Base-by-base conservation (phyloP, 2,329 filamentous ascomycete genomes). In the Grosmannia huntii region DNA sequence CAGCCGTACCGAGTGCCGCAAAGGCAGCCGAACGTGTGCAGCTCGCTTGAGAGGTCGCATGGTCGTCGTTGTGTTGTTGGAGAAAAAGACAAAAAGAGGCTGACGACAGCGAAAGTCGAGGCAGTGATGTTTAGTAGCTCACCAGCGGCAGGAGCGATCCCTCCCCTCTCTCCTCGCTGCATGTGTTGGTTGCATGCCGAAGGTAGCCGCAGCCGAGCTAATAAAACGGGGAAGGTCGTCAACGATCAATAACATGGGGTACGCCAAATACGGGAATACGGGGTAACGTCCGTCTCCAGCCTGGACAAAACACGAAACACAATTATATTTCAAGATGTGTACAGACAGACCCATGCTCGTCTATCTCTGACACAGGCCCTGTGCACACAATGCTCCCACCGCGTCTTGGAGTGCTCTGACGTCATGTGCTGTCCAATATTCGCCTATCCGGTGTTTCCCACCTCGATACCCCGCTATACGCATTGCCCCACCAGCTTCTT, bases 41-140 rank as follows among this genome's bases (percentile, higher is more conserved):
- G 60, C 75, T 56, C 76, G 72, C 64, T 79, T 76, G 65, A 83
- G 72, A 62, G 80, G 79, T 66, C 79, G 77, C 80, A 83, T 83
- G 28, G 28, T 33, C 31, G 31, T 33, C 31, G 64, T 71, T 48
- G 31, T 31, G 21, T 3, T 48, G 46, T 25, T 25, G 27, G 27
- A 21, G 16, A 31, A 21, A 2, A 33, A 53, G 9, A 25, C 28
- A 46, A 19, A 14, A 46, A 53, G 36, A 50, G 19, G n/a, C n/a
- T n/a, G n/a, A n/a, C n/a, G n/a, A n/a, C n/a, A n/a, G n/a, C n/a
- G n/a, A n/a, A 51, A 28, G 25, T 21, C 25, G 25, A 28, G 51
- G 28, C 28, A 5, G 52, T 28, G 49, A n/a, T 44, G 41, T 44
- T 44, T 41, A 14, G 38, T 4, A 19, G 38, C 38, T 14, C 38